Evolutionary conservation across 352 stramenopile genomes (phyloP).

Genomic region (Peronosclerospora sorghi): DNA sequence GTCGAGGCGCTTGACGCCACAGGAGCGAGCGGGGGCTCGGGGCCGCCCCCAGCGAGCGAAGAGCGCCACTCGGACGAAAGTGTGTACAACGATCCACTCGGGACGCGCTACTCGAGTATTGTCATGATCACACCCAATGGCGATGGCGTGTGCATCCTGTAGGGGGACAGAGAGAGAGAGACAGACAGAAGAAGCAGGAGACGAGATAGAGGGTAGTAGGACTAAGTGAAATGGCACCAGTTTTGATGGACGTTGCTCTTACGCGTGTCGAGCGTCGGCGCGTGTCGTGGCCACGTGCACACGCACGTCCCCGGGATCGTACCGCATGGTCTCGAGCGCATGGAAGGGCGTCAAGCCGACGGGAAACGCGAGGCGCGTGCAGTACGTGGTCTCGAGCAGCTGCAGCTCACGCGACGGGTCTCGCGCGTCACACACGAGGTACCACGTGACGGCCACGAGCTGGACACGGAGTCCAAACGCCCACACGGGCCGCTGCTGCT

Average conservation of each 20-base stretch:
- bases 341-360: slow-evolving; percentile 47
- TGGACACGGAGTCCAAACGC: slow-evolving; percentile 48
- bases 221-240: no score
- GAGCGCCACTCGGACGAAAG: slow-evolving; percentile 37
- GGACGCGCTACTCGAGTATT: slow-evolving; percentile 76
- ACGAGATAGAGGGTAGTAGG: no score
- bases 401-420: slow-evolving; percentile 54
- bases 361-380: slow-evolving; percentile 48
- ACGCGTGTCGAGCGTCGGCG: no score
- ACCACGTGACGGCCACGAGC: slow-evolving; percentile 47
- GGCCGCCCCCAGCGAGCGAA: slow-evolving; percentile 26
- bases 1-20: slow-evolving; percentile 9
- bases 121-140: slow-evolving; percentile 81
- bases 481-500: slow-evolving; percentile 24
- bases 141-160: slow-evolving; percentile 71
- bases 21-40: slow-evolving; percentile 24
- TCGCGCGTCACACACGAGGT: slow-evolving; percentile 54
- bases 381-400: slow-evolving; percentile 44
- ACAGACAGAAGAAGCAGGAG: no score
- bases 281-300: slow-evolving; percentile 19
- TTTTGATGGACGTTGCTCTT: no score
- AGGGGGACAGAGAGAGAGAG: slow-evolving; percentile 11
- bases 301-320: slow-evolving; percentile 31
- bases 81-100: slow-evolving; percentile 66
- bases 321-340: slow-evolving; percentile 32